Base-by-base conservation (phyloP, 345 rosid species). In the Heritiera fomes region DNA sequence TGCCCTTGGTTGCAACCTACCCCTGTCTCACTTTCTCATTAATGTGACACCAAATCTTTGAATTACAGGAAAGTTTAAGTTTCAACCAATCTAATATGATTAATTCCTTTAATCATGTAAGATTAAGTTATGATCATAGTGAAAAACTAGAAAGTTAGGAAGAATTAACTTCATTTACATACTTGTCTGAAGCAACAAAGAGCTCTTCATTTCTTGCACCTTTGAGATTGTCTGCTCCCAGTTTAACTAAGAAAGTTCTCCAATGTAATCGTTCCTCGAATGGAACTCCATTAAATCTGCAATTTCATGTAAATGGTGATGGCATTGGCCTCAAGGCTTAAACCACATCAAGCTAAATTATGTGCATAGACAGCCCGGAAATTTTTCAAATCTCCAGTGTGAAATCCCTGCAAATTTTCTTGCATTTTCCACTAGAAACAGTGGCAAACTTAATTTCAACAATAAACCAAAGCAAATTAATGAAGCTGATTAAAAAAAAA, bases 131-230 rank as follows among this genome's bases (percentile, higher is more conserved):
- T 28, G 28, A 10, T 30, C 6, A 43, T n/a, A 71, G 49, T 46
- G 18, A 17, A 9, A 67, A 15, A 3, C 45, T 15, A 3, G 8
- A 4, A 18, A 41, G 43, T 8, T 17, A 41, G 3, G 4, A 81
- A 23, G 90, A 90, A 62, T 97, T 93, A 75, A 91, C 92, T 55
- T 50, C 2, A 47, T 47, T 53, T 66, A 63, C 68, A 14, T 14
- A 68, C 55, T 68, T 68, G 49, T 68, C 55, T 12, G 73, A 68
- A 68, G 73, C 34, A 68, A 68, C 73, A 58, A 93, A 92, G 10
- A 93, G 98, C 83, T 93, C 99, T 83, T 92, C 98, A 82, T 93
- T 93, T 65, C 90, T 93, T n/a, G 88, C 88, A 71, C 97, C 94
- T 79, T 84, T 87, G 74, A 95, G 98, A 83, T 95, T 95, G 78